A percentile compares a stretch with the other conserved stretches of the same genome.
These are phyloP conservation scores for Ascochyta viciae-villosae DNA, from an alignment of 2,329 filamentous ascomycete species.

Conservation along the genomic window DNA sequence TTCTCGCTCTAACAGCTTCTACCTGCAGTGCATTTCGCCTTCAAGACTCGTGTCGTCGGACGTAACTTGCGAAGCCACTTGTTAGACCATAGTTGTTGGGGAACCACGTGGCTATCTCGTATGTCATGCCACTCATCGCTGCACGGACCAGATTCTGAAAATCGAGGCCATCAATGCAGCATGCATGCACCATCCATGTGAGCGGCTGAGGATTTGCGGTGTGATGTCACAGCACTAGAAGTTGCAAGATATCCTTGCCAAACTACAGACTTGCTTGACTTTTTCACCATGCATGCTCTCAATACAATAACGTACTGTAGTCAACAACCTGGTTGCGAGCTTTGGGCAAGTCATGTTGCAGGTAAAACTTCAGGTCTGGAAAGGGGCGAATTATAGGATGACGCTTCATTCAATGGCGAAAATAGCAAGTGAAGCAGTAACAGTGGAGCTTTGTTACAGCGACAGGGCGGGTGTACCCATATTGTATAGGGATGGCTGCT, in stretches of 20 bases:
- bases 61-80: not conserved
- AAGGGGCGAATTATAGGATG: not conserved
- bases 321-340: not conserved
- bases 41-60: not conserved
- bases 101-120: not conserved
- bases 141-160: too few species aligned
- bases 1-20: constrained; percentile 7
- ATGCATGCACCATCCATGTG: not conserved
- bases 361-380: not conserved
- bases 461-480: too few species aligned
- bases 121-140: too few species aligned
- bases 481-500: too few species aligned
- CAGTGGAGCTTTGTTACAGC: too few species aligned
- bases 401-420: too few species aligned
- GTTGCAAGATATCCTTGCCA: not conserved
- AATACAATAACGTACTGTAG: not conserved
- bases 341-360: not conserved
- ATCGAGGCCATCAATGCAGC: not conserved
- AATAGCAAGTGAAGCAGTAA: too few species aligned
- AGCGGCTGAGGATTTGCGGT: not conserved
- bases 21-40: not conserved
- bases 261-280: not conserved
- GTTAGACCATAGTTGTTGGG: not conserved
- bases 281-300: not conserved
- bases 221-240: not conserved